These are phyloP conservation scores for Puccinia coronata DNA, from an alignment of 1,284 basidiomycete species.

Conservation along the genomic window DNA sequence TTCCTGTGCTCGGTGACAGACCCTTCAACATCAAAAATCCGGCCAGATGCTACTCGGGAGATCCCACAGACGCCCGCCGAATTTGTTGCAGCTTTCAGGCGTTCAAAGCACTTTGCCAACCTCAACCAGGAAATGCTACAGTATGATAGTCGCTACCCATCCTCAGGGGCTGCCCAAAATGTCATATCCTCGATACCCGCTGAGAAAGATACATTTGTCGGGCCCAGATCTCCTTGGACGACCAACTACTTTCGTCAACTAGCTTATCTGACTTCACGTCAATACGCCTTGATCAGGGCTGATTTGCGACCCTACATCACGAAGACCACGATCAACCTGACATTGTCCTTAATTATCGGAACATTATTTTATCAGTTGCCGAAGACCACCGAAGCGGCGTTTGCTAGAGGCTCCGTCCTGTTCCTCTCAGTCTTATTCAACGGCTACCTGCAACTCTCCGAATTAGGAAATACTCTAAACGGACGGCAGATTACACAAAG, in stretches of 20 bases:
- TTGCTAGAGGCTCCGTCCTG: constrained; percentile 54
- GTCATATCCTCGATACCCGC: constrained; percentile 18
- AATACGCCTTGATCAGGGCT: constrained; percentile 54
- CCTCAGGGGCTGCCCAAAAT: constrained; percentile 38
- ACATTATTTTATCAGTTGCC: constrained; percentile 54
- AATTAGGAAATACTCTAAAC: constrained; percentile 54
- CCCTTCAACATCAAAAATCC: constrained; percentile 27
- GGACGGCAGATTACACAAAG: constrained; percentile 54
- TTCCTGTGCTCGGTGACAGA: constrained; percentile 49
- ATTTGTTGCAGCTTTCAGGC: constrained; percentile 39
- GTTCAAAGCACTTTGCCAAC: constrained; percentile 22
- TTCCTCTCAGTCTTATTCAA: constrained; percentile 55
- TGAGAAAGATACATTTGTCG: constrained; percentile 48
- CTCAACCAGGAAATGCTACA: constrained; percentile 38
- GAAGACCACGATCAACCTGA: constrained; percentile 55
- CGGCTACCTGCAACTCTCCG: constrained; percentile 54
- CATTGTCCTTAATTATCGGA: constrained; percentile 54
- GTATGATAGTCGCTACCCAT: constrained; percentile 37
- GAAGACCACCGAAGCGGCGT: constrained; percentile 51
- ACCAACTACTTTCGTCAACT: constrained; percentile 53
- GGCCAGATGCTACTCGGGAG: not conserved
- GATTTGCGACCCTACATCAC: constrained; percentile 54
- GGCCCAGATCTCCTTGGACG: constrained; percentile 52
- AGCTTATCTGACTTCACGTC: constrained; percentile 53
- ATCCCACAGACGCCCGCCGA: constrained; percentile 29